phyloP scores from a whole-genome alignment of 768 basidiomycete species.

The Lactifluus volemus region DNA sequence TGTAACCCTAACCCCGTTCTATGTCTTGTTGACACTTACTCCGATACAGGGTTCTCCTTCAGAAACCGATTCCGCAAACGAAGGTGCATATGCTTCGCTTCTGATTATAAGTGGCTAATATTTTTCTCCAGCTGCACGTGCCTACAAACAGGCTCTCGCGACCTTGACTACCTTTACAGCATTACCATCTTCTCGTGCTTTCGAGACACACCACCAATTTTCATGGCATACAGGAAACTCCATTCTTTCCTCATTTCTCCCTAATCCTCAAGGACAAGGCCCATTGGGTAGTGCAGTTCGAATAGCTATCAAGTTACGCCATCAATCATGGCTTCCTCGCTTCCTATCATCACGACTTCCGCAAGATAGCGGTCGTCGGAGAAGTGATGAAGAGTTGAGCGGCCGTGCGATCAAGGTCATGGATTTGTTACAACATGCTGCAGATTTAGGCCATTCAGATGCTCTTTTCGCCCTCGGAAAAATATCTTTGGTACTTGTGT shows the following conservation, averaged over 20 bases:
- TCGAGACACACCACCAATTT: slow-evolving; percentile 38
- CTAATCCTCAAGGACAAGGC: slow-evolving; percentile 67
- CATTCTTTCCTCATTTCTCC: slow-evolving; percentile 56
- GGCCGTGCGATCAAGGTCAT: slow-evolving; percentile 74
- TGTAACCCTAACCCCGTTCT: slow-evolving; percentile 16
- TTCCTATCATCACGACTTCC: slow-evolving; percentile 34
- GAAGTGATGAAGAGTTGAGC: slow-evolving; percentile 56
- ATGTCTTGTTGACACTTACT: neutral
- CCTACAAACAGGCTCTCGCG: slow-evolving; percentile 65
- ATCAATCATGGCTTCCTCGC: slow-evolving; percentile 45
- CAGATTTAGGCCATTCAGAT: slow-evolving; percentile 67
- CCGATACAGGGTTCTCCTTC: neutral
- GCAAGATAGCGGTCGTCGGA: slow-evolving; percentile 34
- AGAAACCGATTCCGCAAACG: slow-evolving; percentile 13
- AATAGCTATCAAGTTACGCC: slow-evolving; percentile 56
- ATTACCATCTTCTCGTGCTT: slow-evolving; percentile 45
- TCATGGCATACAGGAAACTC: slow-evolving; percentile 34
- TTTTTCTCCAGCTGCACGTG: slow-evolving; percentile 45
- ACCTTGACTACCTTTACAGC: slow-evolving; percentile 61
- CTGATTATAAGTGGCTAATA: neutral
- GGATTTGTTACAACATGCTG: slow-evolving; percentile 72
- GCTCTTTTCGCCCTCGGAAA: slow-evolving; percentile 61
- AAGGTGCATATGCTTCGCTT: slow-evolving; percentile 10
- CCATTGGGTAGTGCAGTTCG: slow-evolving; percentile 64
- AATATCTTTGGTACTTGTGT: slow-evolving; percentile 47